phyloP scores from a whole-genome alignment of 768 basidiomycete species.

The Chalciporus sphaerocephalus region DNA sequence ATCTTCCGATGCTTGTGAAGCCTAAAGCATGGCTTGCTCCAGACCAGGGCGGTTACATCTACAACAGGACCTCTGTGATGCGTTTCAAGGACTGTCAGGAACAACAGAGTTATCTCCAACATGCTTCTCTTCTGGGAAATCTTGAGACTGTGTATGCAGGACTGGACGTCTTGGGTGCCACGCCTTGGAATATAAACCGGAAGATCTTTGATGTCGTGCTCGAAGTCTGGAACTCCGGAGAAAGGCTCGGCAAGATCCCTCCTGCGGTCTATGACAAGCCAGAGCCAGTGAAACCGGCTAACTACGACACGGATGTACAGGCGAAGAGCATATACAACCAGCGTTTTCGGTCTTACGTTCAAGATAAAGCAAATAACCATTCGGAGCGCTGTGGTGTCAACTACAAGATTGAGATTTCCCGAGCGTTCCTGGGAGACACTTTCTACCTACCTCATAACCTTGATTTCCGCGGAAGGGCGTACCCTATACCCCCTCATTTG shows the following conservation, averaged over 20 bases:
- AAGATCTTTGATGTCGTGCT: conserved; percentile 71
- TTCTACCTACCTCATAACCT: conserved; percentile 95
- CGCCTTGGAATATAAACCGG: conserved; percentile 87
- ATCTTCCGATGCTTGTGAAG: conserved; percentile 91
- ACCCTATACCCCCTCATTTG: conserved; percentile 93
- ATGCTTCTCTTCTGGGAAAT: conserved; percentile 68
- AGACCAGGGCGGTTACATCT: conserved; percentile 79
- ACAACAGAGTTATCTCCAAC: conserved; percentile 71
- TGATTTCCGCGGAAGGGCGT: conserved; percentile 96
- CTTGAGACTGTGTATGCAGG: conserved; percentile 85
- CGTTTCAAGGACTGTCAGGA: conserved; percentile 89
- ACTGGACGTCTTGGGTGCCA: conserved; percentile 84
- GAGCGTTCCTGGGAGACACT: conserved; percentile 84
- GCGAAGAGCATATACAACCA: conserved; percentile 52
- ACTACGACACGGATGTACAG: conserved; percentile 49
- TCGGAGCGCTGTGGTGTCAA: conserved; percentile 90
- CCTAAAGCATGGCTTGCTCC: conserved; percentile 83
- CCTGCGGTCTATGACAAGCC: conserved; percentile 60
- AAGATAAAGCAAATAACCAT: conserved; percentile 75
- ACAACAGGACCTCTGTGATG: conserved; percentile 73
- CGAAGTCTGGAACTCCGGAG: conserved; percentile 83
- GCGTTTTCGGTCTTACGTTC: conserved; percentile 50
- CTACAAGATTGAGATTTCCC: conserved; percentile 95
- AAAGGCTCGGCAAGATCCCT: conserved; percentile 80
- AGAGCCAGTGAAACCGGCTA: conserved; percentile 51